Evolutionary conservation across 495 filamentous ascomycete genomes (phyloP), one percentile per base, ranked within the genome.

Genomic region (Chaetomium cochliodes): DNA sequence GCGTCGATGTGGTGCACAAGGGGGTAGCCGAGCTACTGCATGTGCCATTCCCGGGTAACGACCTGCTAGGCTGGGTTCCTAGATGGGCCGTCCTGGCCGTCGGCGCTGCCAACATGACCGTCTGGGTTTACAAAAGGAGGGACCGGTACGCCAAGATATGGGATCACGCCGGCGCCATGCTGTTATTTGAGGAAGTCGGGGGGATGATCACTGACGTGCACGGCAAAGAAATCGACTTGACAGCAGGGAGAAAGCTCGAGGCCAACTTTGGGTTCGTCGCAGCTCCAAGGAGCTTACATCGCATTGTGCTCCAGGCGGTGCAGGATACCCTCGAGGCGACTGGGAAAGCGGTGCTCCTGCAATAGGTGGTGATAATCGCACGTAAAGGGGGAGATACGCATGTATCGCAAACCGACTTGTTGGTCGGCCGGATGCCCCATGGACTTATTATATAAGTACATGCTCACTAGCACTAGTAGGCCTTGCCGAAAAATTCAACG

Each of bases 81-180:
- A 81, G 88, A 42, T 91, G 89, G 77, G 81, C 84, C 4, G 79
- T 81, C 11, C 78, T 90, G 39, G 84, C 85, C 0, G 74, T 88
- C 15, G 85, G 84, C 3, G 79, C 84, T 8, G 84, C 81, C 16
- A 87, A 88, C 72, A 76, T 83, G 52, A 81, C 85, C 8, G 69
- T 91, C 16, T 88, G 89, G 78, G 77, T 90, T 13, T 87, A 88
- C 58, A 78, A 79, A 63, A 76, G 78, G 5, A 69, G 73, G 4
- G 72, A 76, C 0, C 78, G 86, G 62, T 76, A 76, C 28, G 87
- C 82, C n/a, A 87, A 87, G 73, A 78, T 88, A 18, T 91, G 88
- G 88, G 88, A 91, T 66, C 88, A 91, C 73, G 84, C 85, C 0
- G 88, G 87, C 9, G 87, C 86, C 0, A 86, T 89, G 82, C 72